Conservation (phyloP, 352 stramenopile genomes). For the Pythium coloratum region DNA sequence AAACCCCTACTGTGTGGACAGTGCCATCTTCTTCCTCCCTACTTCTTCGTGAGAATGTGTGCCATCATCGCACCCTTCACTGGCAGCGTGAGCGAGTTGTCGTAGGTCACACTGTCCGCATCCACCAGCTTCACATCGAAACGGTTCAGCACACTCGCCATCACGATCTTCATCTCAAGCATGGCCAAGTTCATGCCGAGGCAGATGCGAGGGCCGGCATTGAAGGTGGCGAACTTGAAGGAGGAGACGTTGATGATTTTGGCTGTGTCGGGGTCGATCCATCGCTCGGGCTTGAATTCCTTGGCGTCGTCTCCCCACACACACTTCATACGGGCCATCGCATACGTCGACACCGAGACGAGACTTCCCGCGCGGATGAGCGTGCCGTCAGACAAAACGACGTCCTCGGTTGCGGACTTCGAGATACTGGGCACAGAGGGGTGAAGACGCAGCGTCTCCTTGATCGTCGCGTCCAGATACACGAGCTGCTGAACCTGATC, state of each 20-base stretch:
- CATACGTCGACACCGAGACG: constrained; percentile 56
- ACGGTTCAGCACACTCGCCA: constrained; percentile 24
- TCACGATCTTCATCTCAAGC: constrained; percentile 63
- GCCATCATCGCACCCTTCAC: background rate
- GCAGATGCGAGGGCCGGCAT: constrained; percentile 60
- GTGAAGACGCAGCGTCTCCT: constrained; percentile 71
- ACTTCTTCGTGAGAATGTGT: background rate
- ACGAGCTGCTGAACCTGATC: constrained; percentile 54
- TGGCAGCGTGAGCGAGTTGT: background rate
- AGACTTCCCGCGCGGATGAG: constrained; percentile 45
- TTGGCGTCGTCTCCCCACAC: constrained; percentile 68
- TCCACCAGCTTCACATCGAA: background rate
- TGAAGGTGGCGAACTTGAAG: constrained; percentile 71
- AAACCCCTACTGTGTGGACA: background rate
- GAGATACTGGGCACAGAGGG: constrained; percentile 52
- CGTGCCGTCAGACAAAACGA: constrained; percentile 62
- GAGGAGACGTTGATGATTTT: constrained; percentile 43
- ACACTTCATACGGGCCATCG: constrained; percentile 46
- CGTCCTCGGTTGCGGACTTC: constrained; percentile 53
- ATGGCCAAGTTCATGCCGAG: constrained; percentile 61
- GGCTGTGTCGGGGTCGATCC: constrained; percentile 43
- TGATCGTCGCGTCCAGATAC: constrained; percentile 64
- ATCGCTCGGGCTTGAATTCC: constrained; percentile 71
- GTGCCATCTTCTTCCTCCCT: background rate
- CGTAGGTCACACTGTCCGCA: background rate